These are phyloP conservation scores for Cardiospermum halicacabum DNA, from an alignment of 345 rosid species.

Conservation along the genomic window DNA sequence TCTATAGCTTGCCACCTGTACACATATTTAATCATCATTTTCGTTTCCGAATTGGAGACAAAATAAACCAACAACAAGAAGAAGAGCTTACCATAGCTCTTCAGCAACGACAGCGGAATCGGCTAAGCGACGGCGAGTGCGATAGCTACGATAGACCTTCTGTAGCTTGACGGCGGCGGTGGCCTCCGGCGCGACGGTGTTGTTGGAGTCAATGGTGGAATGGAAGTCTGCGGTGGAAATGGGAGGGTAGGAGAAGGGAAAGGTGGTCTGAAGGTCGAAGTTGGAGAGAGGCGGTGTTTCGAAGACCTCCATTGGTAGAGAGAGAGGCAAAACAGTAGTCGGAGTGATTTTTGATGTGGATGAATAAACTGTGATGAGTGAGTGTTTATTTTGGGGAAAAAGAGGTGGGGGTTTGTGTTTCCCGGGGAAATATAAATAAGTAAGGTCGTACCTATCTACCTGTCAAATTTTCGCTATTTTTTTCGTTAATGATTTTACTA, in stretches of 20 bases:
- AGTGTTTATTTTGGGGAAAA: not conserved
- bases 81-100: slow-evolving; percentile 57
- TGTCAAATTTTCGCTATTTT: not conserved
- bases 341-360: not conserved
- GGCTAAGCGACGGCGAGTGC: slow-evolving; percentile 84
- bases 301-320: slow-evolving; percentile 36
- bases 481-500: not conserved
- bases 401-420: not conserved
- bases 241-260: slow-evolving; percentile 29
- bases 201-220: slow-evolving; percentile 1
- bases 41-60: slow-evolving; percentile 3
- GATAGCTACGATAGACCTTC: slow-evolving; percentile 84
- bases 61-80: not conserved
- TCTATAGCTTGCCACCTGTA: slow-evolving; percentile 88
- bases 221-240: slow-evolving; percentile 18
- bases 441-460: too few species aligned
- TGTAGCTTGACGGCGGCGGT: slow-evolving; percentile 64
- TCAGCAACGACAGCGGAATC: slow-evolving; percentile 90
- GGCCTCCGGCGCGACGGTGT: slow-evolving; percentile 6
- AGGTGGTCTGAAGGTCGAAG: slow-evolving; percentile 30
- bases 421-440: slow-evolving; percentile 4
- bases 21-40: slow-evolving; percentile 9
- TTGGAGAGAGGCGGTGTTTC: slow-evolving; percentile 27
- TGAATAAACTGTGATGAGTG: not conserved
- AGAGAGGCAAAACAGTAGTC: not conserved